A percentile compares a stretch with the other conserved stretches of the same genome.
Evolutionary conservation across 352 stramenopile species (phyloP).

Genomic region (Pythium brachiatum): DNA sequence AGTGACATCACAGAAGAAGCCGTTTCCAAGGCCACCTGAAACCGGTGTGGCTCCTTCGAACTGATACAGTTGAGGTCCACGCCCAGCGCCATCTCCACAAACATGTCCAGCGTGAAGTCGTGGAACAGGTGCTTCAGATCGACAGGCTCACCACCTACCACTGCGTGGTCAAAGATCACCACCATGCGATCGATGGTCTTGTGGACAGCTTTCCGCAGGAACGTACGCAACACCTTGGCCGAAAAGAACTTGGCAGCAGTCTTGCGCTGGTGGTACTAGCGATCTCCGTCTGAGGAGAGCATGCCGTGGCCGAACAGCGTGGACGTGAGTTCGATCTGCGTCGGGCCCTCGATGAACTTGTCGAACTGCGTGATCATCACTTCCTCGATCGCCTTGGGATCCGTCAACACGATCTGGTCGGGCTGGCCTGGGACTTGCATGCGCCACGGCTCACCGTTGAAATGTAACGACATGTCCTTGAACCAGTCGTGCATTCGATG

Average conservation of each 20-base stretch:
- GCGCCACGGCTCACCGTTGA: conserved; percentile 19
- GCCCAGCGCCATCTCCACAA: conserved; percentile 46
- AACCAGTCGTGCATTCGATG: conserved; percentile 46
- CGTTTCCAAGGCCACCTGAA: conserved; percentile 41
- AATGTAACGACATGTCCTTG: conserved; percentile 3
- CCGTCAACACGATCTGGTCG: conserved; percentile 17
- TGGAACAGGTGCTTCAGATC: conserved; percentile 35
- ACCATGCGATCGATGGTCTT: not conserved
- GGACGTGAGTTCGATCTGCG: conserved; percentile 10
- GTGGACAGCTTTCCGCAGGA: conserved; percentile 11
- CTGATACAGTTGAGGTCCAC: conserved; percentile 39
- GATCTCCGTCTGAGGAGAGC: conserved; percentile 20
- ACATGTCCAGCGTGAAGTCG: conserved; percentile 49
- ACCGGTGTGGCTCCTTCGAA: conserved; percentile 31
- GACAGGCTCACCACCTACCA: not conserved
- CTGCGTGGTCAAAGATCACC: not conserved
- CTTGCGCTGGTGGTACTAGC: conserved; percentile 31
- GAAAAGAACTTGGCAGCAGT: conserved; percentile 29
- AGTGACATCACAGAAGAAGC: conserved; percentile 28
- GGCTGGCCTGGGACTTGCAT: conserved; percentile 16
- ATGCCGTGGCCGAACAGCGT: conserved; percentile 24
- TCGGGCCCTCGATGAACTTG: conserved; percentile 25
- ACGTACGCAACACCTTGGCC: conserved; percentile 19
- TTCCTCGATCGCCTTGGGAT: conserved; percentile 24
- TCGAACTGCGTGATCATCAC: conserved; percentile 29